Base-by-base conservation (phyloP, 164 flowering plant species). In the Liquidambar formosana region DNA sequence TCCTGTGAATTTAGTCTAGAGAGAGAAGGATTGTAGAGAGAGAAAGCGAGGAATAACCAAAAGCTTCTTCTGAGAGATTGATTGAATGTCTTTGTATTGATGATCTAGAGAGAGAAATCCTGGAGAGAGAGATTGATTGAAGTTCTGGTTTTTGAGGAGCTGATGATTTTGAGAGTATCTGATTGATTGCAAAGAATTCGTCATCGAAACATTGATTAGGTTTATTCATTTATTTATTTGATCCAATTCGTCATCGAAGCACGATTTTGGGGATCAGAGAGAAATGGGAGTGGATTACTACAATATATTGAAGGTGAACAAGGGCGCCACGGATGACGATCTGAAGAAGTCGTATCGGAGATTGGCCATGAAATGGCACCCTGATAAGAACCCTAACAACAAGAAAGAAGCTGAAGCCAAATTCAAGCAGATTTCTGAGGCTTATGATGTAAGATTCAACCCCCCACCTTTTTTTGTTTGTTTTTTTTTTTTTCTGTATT, bases 351-450 rank as follows among this genome's bases (percentile, higher is more conserved):
- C 90, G 4, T 88, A 88, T 67, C 64, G 92, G 64, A 85, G 64
- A 72, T 77, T 88, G 77, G 90, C 90, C 1, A 88, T 85, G 93
- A 86, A 81, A 82, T 88, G 93, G 90, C 93, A 88, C 54, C 93
- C 93, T 41, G 93, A 88, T 73, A 88, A 88, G 76, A 88, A 88
- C 63, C 93, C 88, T 15, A 82, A 64, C 57, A 75, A 72, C 76
- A 86, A 86, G 69, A 77, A 75, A 28, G 93, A 88, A 67, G 93
- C 93, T 57, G 93, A 88, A 71, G 86, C 89, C 69, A 85, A 83
- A 71, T 88, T 88, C 78, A 88, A 88, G 75, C 84, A 85, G 79
- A 88, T 88, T 72, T 88, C 93, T 2, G 93, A 88, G 63, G 93
- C 91, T 43, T 88, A 88, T 67, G 93, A 88, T 19, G 85, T 79